phyloP scores from a whole-genome alignment of 169 alveolate genomes.

The Plasmodium reichenowi region DNA sequence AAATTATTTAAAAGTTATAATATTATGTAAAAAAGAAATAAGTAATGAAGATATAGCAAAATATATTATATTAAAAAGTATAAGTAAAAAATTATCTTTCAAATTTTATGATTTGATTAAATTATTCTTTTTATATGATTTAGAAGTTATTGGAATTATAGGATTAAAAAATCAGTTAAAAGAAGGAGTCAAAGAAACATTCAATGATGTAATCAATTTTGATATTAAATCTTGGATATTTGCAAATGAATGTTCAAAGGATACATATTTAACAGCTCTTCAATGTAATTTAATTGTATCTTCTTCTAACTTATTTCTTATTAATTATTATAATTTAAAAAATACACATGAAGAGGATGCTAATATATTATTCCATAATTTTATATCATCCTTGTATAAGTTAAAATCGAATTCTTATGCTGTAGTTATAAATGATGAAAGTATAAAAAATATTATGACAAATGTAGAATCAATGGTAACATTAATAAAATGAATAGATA shows the following conservation, averaged over 20 bases:
- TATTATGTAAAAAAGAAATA: constrained; percentile 65
- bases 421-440: constrained; percentile 43
- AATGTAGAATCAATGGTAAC: constrained; percentile 80
- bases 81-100: constrained; percentile 34
- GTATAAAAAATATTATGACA: constrained; percentile 61
- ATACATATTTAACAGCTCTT: constrained; percentile 70
- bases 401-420: constrained; percentile 56
- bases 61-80: constrained; percentile 46
- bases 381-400: constrained; percentile 67
- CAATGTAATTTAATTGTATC: constrained; percentile 55
- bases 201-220: constrained; percentile 50
- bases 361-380: constrained; percentile 66
- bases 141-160: constrained; percentile 68
- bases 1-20: constrained; percentile 65
- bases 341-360: constrained; percentile 23
- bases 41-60: constrained; percentile 73
- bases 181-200: constrained; percentile 68
- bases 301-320: constrained; percentile 50
- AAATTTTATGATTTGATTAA: constrained; percentile 56
- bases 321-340: constrained; percentile 28
- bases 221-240: constrained; percentile 75
- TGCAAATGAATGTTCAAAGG: constrained; percentile 69
- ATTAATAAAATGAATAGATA: too few species aligned
- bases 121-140: constrained; percentile 55
- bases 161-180: constrained; percentile 66